Base-by-base conservation (phyloP, 1,284 basidiomycete genomes). In the Cystobasidium slooffiae region DNA sequence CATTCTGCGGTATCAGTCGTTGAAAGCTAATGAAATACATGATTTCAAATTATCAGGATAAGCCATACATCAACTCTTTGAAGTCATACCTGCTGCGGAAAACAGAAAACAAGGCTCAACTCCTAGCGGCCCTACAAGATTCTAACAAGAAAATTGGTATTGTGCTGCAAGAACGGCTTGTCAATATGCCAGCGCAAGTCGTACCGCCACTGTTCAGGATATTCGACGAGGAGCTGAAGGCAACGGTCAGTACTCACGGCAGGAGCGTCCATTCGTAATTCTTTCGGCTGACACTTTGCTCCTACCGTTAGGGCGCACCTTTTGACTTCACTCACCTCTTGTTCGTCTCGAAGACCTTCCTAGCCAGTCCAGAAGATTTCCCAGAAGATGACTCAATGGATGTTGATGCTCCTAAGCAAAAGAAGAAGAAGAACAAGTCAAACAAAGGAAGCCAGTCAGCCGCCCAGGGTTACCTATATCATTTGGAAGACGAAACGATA, bases 131-230 rank as follows among this genome's bases (percentile, higher is more conserved):
- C 1, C 39, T 68, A 9, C 44, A 51, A 51, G 65, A 68, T 55
- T 8, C 47, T 3, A 24, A 65, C 0, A 65, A 85, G 5, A 88
- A 90, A 75, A 87, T 94, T 64, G 94, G 92, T 0, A 85, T 95
- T 22, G 86, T 96, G 14, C 85, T 97, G 78, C 91, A 89, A 75
- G 92, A 96, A 80, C 86, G 94, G 1, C 85, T 97, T 72, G 87
- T 95, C 79, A 97, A 97, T 82, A 93, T 97, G 88, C 94, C 94
- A 0, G 89, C 93, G 4, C 91, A 96, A 78, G 88, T 94, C 52
- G 86, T 94, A 20, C 90, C 93, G 12, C 93, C 92, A 1, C 90
- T 95, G 88, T 96, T 94, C 82, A 86, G 86, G 68, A 93, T 96
- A 90, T 85, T 97, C 24, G 83, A 85, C 0, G 88, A 90, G 59